Conservation (phyloP, 2,329 filamentous ascomycete species). For the Colletotrichum echinochloae region DNA sequence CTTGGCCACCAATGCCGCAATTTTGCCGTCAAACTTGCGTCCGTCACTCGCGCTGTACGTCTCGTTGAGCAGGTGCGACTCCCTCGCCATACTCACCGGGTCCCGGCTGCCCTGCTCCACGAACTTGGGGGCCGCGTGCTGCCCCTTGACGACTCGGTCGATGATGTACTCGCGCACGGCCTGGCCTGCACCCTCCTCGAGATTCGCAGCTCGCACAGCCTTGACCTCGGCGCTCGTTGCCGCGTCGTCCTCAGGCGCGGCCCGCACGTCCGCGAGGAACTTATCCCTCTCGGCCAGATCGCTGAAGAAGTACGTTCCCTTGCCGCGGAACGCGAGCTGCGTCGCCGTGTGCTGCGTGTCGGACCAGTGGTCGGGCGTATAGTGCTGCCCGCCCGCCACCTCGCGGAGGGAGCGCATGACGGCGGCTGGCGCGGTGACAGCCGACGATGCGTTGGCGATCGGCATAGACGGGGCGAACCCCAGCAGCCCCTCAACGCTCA, state of each 20-base stretch:
- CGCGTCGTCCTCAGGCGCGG: slow-evolving; percentile 31
- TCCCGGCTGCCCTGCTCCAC: slow-evolving; percentile 44
- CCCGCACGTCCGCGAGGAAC: slow-evolving; percentile 38
- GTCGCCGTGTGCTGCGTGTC: slow-evolving; percentile 1
- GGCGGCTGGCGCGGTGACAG: slow-evolving; percentile 45
- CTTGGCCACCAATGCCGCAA: slow-evolving; percentile 48
- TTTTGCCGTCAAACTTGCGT: slow-evolving; percentile 55
- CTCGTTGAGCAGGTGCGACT: slow-evolving; percentile 53
- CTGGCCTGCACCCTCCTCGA: slow-evolving; percentile 50
- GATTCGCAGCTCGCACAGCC: slow-evolving; percentile 45
- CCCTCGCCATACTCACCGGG: slow-evolving; percentile 49
- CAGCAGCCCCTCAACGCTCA: slow-evolving; percentile 51
- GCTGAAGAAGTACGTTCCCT: slow-evolving; percentile 39
- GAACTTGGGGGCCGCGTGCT: slow-evolving; percentile 52
- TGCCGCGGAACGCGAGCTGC: neutral
- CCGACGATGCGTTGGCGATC: slow-evolving; percentile 44
- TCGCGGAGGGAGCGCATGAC: slow-evolving; percentile 53
- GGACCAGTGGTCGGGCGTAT: slow-evolving; percentile 5
- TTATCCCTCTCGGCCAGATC: slow-evolving; percentile 43
- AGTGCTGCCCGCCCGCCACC: slow-evolving; percentile 47
- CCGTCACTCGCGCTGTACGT: slow-evolving; percentile 52
- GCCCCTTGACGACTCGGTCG: slow-evolving; percentile 50
- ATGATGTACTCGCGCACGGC: slow-evolving; percentile 50
- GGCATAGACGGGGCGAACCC: slow-evolving; percentile 51
- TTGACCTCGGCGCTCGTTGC: slow-evolving; percentile 25